Conservation (phyloP, 352 stramenopile genomes). For the Pythium chondricola region DNA sequence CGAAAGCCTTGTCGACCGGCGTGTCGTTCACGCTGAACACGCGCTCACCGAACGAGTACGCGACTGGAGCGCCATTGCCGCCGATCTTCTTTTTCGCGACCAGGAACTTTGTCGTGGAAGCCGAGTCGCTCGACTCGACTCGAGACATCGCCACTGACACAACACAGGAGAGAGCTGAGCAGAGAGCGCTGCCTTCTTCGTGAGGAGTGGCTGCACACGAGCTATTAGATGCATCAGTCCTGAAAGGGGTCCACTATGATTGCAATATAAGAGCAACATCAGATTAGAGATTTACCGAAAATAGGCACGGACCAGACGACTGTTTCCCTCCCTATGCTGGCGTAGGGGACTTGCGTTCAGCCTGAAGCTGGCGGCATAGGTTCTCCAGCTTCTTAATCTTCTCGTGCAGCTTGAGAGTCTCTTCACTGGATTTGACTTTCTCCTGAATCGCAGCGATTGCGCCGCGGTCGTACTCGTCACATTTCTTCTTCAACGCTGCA, state of each 20-base stretch:
- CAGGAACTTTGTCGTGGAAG: no score
- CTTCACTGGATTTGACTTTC: conserved; percentile 49
- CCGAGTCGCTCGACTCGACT: no score
- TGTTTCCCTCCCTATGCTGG: no score
- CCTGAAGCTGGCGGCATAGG: conserved; percentile 76
- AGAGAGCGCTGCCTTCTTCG: no score
- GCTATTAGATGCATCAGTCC: no score
- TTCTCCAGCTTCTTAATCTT: conserved; percentile 83
- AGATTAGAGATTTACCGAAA: no score
- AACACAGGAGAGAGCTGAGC: no score
- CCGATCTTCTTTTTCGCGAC: conserved; percentile 60
- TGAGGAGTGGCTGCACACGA: no score
- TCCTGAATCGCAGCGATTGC: conserved; percentile 76
- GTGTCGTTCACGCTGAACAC: conserved; percentile 68
- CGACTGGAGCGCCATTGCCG: conserved; percentile 44
- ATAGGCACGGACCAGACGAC: no score
- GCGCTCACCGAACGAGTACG: conserved; percentile 65
- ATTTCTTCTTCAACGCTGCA: conserved; percentile 70
- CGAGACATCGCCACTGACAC: no score
- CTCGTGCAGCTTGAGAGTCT: conserved; percentile 65
- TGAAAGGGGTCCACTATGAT: no score
- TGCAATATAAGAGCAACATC: no score
- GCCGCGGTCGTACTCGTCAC: conserved; percentile 65
- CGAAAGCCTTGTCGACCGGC: conserved; percentile 36
- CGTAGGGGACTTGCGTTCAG: conserved; percentile 50